A percentile compares a stretch with the other conserved stretches of the same genome.
phyloP scores from a whole-genome alignment of 2,329 filamentous ascomycete genomes.

The Pseudogymnoascus sp. region DNA sequence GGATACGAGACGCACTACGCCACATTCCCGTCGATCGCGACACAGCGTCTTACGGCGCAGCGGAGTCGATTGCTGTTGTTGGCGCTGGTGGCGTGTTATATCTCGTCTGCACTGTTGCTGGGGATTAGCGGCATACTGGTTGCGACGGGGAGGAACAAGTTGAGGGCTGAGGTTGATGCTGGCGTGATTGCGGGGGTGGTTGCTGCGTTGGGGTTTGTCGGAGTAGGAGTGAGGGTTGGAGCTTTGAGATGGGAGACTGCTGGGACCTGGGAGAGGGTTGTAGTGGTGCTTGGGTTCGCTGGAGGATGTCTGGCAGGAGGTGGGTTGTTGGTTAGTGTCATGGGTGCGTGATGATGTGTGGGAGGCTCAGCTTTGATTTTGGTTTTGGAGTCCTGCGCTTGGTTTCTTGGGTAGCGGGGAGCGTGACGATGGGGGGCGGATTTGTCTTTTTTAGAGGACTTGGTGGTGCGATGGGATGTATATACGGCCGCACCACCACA shows the following conservation, averaged over 20 bases:
- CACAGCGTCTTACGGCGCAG: conserved; percentile 45
- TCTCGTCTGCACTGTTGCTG: conserved; percentile 55
- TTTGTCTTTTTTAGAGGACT: background rate
- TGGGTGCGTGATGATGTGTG: background rate
- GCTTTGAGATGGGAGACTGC: background rate
- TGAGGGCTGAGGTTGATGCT: conserved; percentile 64
- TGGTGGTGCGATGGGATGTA: background rate
- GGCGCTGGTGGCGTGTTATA: conserved; percentile 47
- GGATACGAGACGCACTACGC: conserved; percentile 50
- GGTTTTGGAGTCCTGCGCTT: background rate
- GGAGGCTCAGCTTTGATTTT: background rate
- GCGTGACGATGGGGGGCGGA: background rate
- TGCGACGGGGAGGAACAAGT: conserved; percentile 58
- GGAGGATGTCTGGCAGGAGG: background rate
- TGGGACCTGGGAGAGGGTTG: background rate
- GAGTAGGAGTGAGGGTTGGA: conserved; percentile 35
- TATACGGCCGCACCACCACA: background rate
- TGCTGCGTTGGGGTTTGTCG: conserved; percentile 56
- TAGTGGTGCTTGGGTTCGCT: background rate
- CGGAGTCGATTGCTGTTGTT: conserved; percentile 50
- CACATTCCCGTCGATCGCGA: conserved; percentile 42
- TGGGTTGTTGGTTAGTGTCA: background rate
- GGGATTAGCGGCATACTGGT: conserved; percentile 58
- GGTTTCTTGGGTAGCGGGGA: background rate
- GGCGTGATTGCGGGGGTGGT: conserved; percentile 64